These are phyloP conservation scores for Colletotrichum musae DNA, from an alignment of 2,329 filamentous ascomycete genomes.

Conservation along the genomic window DNA sequence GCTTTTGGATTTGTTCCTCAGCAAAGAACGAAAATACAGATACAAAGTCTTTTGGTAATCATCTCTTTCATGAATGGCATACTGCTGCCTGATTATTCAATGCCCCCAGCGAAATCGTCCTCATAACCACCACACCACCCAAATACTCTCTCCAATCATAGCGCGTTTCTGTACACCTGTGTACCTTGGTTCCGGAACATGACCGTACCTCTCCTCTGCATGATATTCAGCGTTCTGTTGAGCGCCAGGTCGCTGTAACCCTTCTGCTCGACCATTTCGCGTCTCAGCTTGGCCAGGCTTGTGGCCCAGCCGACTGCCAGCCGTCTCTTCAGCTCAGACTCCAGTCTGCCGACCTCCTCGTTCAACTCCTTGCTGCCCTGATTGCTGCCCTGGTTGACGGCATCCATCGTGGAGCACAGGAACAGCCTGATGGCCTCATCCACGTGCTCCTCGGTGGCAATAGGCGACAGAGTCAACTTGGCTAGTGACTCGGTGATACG, in stretches of 20 bases:
- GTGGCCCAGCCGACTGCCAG: constrained; percentile 97
- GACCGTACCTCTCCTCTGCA: constrained; percentile 90
- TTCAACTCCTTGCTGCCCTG: constrained; percentile 90
- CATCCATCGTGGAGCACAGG: constrained; percentile 97
- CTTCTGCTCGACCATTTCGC: constrained; percentile 93
- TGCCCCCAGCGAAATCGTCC: background rate
- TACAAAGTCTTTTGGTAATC: constrained; percentile 23
- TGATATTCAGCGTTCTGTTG: constrained; percentile 85
- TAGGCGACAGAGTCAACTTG: constrained; percentile 87
- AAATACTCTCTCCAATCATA: constrained; percentile 55
- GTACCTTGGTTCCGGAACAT: constrained; percentile 83
- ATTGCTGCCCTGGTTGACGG: constrained; percentile 89
- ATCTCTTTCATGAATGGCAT: constrained; percentile 37
- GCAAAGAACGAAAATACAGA: background rate
- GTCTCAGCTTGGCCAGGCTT: constrained; percentile 85
- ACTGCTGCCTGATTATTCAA: constrained; percentile 18
- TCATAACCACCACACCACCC: background rate
- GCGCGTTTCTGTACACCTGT: constrained; percentile 81
- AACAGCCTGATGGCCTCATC: constrained; percentile 98
- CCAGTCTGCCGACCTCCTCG: constrained; percentile 88
- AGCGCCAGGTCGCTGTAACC: constrained; percentile 91
- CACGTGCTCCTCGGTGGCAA: constrained; percentile 92
- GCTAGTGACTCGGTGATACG: constrained; percentile 97
- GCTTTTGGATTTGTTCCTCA: background rate
- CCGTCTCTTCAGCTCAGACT: constrained; percentile 88